Percentiles rank a stretch among this genome's conserved stretches.
Evolutionary conservation across 2,329 filamentous ascomycete species (phyloP).

Genomic region (Stemphylium beticola): DNA sequence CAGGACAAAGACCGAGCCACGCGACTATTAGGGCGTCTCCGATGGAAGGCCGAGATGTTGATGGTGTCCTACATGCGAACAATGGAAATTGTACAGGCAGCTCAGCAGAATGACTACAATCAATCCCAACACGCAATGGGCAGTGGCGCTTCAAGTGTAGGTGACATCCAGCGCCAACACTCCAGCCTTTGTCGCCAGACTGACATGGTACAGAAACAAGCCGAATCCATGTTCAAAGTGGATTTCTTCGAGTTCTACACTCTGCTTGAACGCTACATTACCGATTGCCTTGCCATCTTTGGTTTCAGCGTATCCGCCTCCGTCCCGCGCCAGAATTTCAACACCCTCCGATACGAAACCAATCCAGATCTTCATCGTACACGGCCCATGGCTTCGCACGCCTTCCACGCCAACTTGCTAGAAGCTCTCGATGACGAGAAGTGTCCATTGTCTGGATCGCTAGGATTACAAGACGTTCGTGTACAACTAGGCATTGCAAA

Average conservation of each 20-base stretch:
- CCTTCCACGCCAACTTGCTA: slow-evolving; percentile 74
- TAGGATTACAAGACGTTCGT: slow-evolving; percentile 63
- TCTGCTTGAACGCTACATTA: slow-evolving; percentile 72
- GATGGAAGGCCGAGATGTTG: slow-evolving; percentile 47
- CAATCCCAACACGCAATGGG: slow-evolving; percentile 19
- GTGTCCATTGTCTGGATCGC: slow-evolving; percentile 62
- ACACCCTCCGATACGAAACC: slow-evolving; percentile 42
- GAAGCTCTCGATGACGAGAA: slow-evolving; percentile 62
- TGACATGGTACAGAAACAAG: slow-evolving; percentile 33
- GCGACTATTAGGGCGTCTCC: slow-evolving; percentile 36
- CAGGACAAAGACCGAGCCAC: slow-evolving; percentile 38
- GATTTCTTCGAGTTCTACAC: slow-evolving; percentile 81
- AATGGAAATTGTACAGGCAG: slow-evolving; percentile 30
- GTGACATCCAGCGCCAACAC: neutral
- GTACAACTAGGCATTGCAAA: slow-evolving; percentile 70
- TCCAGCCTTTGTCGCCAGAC: neutral
- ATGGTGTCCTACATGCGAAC: slow-evolving; percentile 38
- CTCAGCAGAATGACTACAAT: slow-evolving; percentile 20
- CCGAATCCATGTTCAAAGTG: slow-evolving; percentile 71
- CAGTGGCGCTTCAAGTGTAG: slow-evolving; percentile 29
- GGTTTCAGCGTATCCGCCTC: slow-evolving; percentile 58
- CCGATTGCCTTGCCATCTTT: slow-evolving; percentile 70
- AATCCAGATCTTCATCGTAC: slow-evolving; percentile 33
- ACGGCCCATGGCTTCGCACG: slow-evolving; percentile 52
- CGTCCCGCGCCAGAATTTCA: slow-evolving; percentile 27